These are phyloP conservation scores for Botrytis porri DNA, from an alignment of 2,329 filamentous ascomycete genomes.

Conservation along the genomic window DNA sequence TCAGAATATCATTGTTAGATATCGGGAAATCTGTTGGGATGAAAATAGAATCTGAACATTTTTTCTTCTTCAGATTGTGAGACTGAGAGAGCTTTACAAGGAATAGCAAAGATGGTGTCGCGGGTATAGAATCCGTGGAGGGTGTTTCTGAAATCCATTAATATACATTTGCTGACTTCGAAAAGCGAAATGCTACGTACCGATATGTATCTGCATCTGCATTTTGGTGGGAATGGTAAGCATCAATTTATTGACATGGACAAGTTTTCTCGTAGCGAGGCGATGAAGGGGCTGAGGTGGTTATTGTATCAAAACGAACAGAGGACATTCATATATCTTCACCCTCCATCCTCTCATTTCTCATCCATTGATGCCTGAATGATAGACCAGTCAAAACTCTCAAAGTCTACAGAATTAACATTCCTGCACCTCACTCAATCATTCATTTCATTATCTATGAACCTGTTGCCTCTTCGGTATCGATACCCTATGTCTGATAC, in stretches of 20 bases:
- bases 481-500: not conserved
- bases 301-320: not conserved
- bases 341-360: not conserved
- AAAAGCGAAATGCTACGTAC: not conserved
- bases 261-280: not conserved
- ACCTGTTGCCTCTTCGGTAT: slow-evolving; percentile 12
- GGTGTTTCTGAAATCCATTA: not conserved
- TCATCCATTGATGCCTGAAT: not conserved
- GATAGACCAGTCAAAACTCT: not conserved
- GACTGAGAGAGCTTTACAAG: not conserved
- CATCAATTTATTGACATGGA: not conserved
- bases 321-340: not conserved
- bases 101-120: not conserved
- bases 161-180: not conserved
- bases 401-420: not conserved
- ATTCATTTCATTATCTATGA: not conserved
- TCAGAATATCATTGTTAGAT: not conserved
- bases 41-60: not conserved
- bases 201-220: not conserved
- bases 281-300: slow-evolving; percentile 7
- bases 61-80: not conserved
- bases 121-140: not conserved
- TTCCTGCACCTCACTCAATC: not conserved
- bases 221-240: not conserved
- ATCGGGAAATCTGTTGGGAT: not conserved